Evolutionary conservation across 257 asterid species (phyloP).

Genomic region (Echium plantagineum): DNA sequence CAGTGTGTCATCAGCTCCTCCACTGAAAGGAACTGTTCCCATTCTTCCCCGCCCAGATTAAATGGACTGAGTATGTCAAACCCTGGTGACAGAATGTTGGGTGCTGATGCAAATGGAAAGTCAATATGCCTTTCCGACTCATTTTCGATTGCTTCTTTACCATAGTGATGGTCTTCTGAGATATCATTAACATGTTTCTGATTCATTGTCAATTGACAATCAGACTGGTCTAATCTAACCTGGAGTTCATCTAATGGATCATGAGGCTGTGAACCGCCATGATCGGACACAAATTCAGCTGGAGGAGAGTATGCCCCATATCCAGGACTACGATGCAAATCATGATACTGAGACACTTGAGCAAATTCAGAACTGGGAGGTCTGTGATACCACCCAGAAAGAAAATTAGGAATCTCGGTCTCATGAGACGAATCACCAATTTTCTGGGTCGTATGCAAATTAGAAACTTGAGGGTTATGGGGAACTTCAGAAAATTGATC

Average conservation of each 20-base stretch:
- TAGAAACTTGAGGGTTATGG: slow-evolving; percentile 4
- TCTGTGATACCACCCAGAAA: slow-evolving; percentile 23
- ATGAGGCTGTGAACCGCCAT: slow-evolving; percentile 24
- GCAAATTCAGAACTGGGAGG: slow-evolving; percentile 22
- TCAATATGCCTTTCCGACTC: slow-evolving; percentile 25
- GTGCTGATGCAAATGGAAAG: slow-evolving; percentile 28
- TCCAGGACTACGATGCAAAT: slow-evolving; percentile 21
- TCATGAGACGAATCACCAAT: not conserved
- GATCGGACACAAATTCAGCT: slow-evolving; percentile 19
- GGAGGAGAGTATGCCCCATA: slow-evolving; percentile 26
- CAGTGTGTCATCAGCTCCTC: slow-evolving; percentile 32
- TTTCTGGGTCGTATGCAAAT: not conserved
- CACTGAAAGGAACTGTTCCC: slow-evolving; percentile 21
- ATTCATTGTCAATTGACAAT: slow-evolving; percentile 20
- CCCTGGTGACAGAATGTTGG: slow-evolving; percentile 31
- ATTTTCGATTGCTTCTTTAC: slow-evolving; percentile 20
- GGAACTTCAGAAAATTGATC: slow-evolving; percentile 12
- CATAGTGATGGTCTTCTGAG: slow-evolving; percentile 18
- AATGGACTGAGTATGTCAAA: slow-evolving; percentile 25
- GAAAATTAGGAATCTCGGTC: not conserved
- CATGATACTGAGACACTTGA: slow-evolving; percentile 22
- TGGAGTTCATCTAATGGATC: slow-evolving; percentile 22
- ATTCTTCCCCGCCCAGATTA: slow-evolving; percentile 25
- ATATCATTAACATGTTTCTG: slow-evolving; percentile 17
- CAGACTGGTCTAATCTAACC: slow-evolving; percentile 17